Base-by-base conservation (phyloP, 257 asterid genomes). In the Perilla frutescens region DNA sequence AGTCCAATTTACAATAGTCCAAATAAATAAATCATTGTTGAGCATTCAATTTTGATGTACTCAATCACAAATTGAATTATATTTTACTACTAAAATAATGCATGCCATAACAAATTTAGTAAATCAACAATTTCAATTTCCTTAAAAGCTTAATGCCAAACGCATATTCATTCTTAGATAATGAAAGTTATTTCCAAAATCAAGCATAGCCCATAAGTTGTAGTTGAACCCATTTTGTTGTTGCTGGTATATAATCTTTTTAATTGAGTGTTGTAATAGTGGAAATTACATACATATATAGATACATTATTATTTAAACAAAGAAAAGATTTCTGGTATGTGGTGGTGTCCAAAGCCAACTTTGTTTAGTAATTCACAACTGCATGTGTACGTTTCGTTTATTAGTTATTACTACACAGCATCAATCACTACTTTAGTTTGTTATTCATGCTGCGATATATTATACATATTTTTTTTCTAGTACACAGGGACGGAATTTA, bases 331-430 rank as follows among this genome's bases (percentile, higher is more conserved):
- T 43, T 57, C 75, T 60, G 53, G 48, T 57, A 57, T 57, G 66
- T 70, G 67, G 40, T 62, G 67, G 67, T 62, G 50, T 50, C 50
- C n/a, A 61, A 14, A 8, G 56, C 58, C 39, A 41, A 44, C 66
- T 57, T 43, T 57, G 29, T 43, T 50, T 2, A 34, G 41, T 10
- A 67, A 40, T 2, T 47, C 51, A 47, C 51, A 47, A 47, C 51
- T 47, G 51, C 51, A 47, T 47, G n/a, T 47, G 4, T 47, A 9
- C 4, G 11, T 47, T 39, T 36, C 48, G 32, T 54, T 54, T 34
- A 26, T 39, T 4, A 7, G 67, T 61, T 8, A 61, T 61, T 61
- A 37, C 29, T 6, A 5, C 11, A n/a, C 20, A 61, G 7, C 10
- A 61, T 40, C 67, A 39, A n/a, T 14, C 49, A 15, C 49, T 14